Evolutionary conservation across 805 yeast species (phyloP), one percentile per base, ranked within the genome.

Genomic region (Sporopachydermia lactativora): DNA sequence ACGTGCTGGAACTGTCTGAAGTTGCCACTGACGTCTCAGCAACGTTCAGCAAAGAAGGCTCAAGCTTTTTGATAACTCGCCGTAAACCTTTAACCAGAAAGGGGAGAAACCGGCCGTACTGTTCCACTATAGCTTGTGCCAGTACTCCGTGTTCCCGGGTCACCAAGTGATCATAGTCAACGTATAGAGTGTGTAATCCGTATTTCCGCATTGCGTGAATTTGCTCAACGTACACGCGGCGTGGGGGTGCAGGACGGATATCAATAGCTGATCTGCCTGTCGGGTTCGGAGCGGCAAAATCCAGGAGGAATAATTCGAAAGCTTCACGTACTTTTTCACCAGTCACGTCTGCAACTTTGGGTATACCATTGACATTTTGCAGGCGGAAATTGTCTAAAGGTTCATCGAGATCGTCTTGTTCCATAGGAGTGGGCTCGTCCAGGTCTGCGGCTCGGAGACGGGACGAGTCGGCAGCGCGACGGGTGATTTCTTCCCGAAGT

Each of bases 301-400:
- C 81, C 52, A 77, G 81, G 42, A 89, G 60, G 53, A 89, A 89
- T 47, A 70, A 74, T 57, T 88, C 95, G 57, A 92, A 89, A 13
- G 88, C 77, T 58, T 85, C 95, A 36, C 89, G 73, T 14, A 92
- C 96, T 50, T 84, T 84, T 55, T 88, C 96, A 44, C 95, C 96
- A 3, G 96, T 85, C 38, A 76, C 75, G 62, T 92, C 98, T 18
- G 74, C 74, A 18, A 92, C 95, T 54, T 81, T 84, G 18, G 94
- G 86, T 41, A 89, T 83, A 18, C 76, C 75, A 43, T 73, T 66
- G 44, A 78, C 64, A 45, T 73, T 71, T 52, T 79, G 70, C 61
- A 81, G 69, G 51, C 70, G 61, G 44, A 66, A 53, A 19, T 61
- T 49, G 17, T 58, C 57, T 11, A 43, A 46, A 18, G 48, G 56